phyloP scores from a whole-genome alignment of 805 yeast species.

The Priceomyces medius region DNA sequence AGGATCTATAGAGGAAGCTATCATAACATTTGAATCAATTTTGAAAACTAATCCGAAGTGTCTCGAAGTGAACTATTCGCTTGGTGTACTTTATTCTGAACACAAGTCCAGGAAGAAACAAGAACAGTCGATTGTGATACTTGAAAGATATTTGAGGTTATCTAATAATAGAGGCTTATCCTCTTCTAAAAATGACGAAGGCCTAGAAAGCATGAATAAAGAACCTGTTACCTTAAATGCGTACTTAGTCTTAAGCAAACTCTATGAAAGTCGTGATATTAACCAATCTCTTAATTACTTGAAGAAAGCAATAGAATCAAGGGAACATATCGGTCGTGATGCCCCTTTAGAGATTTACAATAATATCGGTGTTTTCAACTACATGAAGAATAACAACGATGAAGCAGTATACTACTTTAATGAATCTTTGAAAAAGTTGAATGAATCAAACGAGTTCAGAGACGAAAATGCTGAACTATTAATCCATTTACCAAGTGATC shows the following conservation, averaged over 20 bases:
- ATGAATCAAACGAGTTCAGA: constrained; percentile 26
- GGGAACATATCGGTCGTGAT: constrained; percentile 41
- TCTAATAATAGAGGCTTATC: constrained; percentile 49
- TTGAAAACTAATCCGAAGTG: constrained; percentile 65
- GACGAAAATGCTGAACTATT: constrained; percentile 41
- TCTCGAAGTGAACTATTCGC: constrained; percentile 69
- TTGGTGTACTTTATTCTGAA: constrained; percentile 73
- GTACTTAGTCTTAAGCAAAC: constrained; percentile 61
- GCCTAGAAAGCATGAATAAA: constrained; percentile 26
- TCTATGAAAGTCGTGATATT: constrained; percentile 66
- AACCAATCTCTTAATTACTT: constrained; percentile 67
- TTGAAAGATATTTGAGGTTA: constrained; percentile 70
- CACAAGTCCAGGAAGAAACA: constrained; percentile 37
- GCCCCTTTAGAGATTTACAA: constrained; percentile 64
- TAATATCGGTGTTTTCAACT: constrained; percentile 82
- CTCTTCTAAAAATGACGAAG: constrained; percentile 21
- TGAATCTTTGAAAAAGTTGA: constrained; percentile 42
- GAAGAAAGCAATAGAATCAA: constrained; percentile 56
- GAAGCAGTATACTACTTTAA: constrained; percentile 59
- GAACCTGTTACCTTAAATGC: constrained; percentile 67
- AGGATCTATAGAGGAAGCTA: constrained; percentile 77
- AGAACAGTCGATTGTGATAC: constrained; percentile 54
- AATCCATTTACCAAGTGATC: constrained; percentile 26
- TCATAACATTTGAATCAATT: constrained; percentile 76
- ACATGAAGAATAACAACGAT: constrained; percentile 58